Percentiles rank a stretch among this genome's conserved stretches.
These are phyloP conservation scores for Phytophthora sp. DNA, from an alignment of 352 stramenopile genomes.

Conservation along the genomic window DNA sequence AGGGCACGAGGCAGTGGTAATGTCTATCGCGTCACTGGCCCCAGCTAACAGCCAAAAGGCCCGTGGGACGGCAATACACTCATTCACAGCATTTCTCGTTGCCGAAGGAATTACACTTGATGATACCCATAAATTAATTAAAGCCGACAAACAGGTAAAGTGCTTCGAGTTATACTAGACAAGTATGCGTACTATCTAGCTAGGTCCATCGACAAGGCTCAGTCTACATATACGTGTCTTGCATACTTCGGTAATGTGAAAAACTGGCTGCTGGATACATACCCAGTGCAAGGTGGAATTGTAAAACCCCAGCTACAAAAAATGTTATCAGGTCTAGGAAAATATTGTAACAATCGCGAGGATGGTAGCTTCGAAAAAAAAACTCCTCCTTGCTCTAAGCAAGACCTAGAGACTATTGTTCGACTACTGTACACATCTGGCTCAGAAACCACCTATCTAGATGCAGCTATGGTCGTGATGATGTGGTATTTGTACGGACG, in stretches of 20 bases:
- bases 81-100: neutral
- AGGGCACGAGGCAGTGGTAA: neutral
- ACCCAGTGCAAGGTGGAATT: slow-evolving; percentile 2
- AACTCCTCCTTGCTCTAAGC: slow-evolving; percentile 7
- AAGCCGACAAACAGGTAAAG: neutral
- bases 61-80: neutral
- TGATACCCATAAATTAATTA: neutral
- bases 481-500: slow-evolving; percentile 21
- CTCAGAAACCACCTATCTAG: slow-evolving; percentile 8
- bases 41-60: slow-evolving; percentile 2
- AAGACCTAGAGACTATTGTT: slow-evolving; percentile 11
- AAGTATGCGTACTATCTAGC: slow-evolving; percentile 7
- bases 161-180: too few species aligned
- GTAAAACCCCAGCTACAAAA: slow-evolving; percentile 17
- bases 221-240: slow-evolving; percentile 5
- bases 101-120: neutral
- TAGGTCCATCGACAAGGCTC: neutral
- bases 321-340: slow-evolving; percentile 5
- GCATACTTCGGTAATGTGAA: slow-evolving; percentile 9
- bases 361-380: slow-evolving; percentile 2
- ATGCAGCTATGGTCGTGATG: slow-evolving; percentile 9
- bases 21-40: neutral
- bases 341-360: slow-evolving; percentile 18
- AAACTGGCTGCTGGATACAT: slow-evolving; percentile 10
- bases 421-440: slow-evolving; percentile 13